Conservation (phyloP, 768 basidiomycete species). For the Mycena maculata region DNA sequence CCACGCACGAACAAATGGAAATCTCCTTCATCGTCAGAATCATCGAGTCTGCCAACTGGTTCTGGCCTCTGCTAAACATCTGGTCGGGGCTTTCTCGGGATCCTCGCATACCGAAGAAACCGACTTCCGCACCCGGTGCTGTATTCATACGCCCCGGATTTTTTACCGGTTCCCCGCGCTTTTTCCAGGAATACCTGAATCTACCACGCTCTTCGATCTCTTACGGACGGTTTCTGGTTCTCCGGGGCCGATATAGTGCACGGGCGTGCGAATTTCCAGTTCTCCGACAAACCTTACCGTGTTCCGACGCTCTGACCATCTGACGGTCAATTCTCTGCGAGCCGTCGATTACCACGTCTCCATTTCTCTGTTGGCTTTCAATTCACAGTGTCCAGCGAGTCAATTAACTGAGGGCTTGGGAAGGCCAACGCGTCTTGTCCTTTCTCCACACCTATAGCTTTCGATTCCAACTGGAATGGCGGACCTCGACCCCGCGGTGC, state of each 20-base stretch:
- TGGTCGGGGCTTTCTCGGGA: neutral
- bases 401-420: neutral
- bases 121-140: neutral
- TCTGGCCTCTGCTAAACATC: neutral
- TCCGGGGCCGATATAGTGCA: slow-evolving; percentile 21
- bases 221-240: slow-evolving; percentile 1
- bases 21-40: neutral
- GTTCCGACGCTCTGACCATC: too few relatives aligned
- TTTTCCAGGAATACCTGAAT: slow-evolving; percentile 8
- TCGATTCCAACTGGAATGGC: slow-evolving; percentile 23
- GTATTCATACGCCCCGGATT: neutral
- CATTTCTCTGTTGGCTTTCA: too few relatives aligned
- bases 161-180: slow-evolving; percentile 4
- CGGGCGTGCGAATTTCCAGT: slow-evolving; percentile 7
- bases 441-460: too few relatives aligned
- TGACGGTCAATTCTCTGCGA: too few relatives aligned
- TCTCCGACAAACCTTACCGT: too few relatives aligned
- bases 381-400: neutral
- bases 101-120: neutral
- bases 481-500: slow-evolving; percentile 61
- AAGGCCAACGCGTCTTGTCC: too few relatives aligned
- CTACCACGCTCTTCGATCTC: too few relatives aligned
- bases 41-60: neutral
- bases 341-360: too few relatives aligned
- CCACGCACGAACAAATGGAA: too few relatives aligned